These are phyloP conservation scores for Eutrema heterophyllum DNA, from an alignment of 345 rosid species.

Conservation along the genomic window DNA sequence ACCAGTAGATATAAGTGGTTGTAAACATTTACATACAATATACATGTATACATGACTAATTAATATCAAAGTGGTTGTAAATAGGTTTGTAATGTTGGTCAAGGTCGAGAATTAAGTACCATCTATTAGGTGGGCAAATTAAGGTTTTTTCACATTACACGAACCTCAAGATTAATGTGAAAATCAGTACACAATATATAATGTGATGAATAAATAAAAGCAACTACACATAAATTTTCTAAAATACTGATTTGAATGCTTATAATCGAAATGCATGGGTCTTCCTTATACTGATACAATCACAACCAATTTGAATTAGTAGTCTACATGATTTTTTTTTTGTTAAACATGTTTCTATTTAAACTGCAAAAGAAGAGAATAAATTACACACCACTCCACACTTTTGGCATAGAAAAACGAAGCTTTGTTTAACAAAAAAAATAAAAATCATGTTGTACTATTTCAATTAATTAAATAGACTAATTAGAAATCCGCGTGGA, in stretches of 20 bases:
- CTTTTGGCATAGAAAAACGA: background rate
- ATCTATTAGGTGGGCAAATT: background rate
- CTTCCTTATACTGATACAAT: background rate
- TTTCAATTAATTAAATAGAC: constrained; percentile 6
- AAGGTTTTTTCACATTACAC: background rate
- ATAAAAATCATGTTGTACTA: background rate
- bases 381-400: background rate
- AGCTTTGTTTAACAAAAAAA: background rate
- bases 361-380: background rate
- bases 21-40: background rate
- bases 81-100: background rate
- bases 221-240: background rate
- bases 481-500: constrained; percentile 19
- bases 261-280: background rate
- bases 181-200: background rate
- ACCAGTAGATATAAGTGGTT: background rate
- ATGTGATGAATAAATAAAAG: background rate
- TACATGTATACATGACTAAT: background rate
- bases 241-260: background rate
- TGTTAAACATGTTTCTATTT: background rate
- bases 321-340: background rate
- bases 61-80: background rate
- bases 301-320: background rate
- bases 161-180: background rate
- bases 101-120: background rate